These are phyloP conservation scores for Lipomyces yamadae DNA, from an alignment of 805 yeast species.

Conservation along the genomic window DNA sequence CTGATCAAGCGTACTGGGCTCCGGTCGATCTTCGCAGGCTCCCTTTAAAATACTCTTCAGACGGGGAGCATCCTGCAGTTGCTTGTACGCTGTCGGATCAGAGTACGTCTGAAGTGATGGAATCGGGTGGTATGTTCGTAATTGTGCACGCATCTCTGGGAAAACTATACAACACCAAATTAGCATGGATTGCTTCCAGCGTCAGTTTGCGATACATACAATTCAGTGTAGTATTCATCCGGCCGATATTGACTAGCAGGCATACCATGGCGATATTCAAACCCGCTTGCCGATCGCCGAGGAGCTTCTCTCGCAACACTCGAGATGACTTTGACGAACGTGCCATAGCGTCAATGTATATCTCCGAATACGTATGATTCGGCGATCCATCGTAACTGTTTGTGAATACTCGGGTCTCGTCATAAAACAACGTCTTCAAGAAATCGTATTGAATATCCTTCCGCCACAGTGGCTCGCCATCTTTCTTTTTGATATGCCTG, in stretches of 20 bases:
- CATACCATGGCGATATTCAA: constrained; percentile 80
- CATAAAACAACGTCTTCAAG: constrained; percentile 64
- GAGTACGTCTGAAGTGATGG: constrained; percentile 82
- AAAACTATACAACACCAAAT: constrained; percentile 52
- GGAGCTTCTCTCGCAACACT: constrained; percentile 75
- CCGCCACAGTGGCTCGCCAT: constrained; percentile 92
- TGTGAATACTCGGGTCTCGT: constrained; percentile 68
- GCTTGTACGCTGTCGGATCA: constrained; percentile 63
- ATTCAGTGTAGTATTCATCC: constrained; percentile 93
- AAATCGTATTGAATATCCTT: constrained; percentile 86
- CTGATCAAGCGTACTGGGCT: constrained; percentile 56
- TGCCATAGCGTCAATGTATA: constrained; percentile 80
- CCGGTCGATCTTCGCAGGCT: constrained; percentile 70
- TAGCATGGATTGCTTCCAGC: neutral
- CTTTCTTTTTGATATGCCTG: constrained; percentile 71
- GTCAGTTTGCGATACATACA: constrained; percentile 30
- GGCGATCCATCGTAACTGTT: constrained; percentile 47
- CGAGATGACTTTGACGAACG: constrained; percentile 83
- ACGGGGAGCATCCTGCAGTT: constrained; percentile 93
- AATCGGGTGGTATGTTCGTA: constrained; percentile 90
- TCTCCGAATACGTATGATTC: constrained; percentile 76
- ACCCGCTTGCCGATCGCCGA: constrained; percentile 64
- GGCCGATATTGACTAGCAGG: constrained; percentile 84
- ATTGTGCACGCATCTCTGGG: constrained; percentile 91
- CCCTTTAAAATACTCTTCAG: constrained; percentile 87